These are phyloP conservation scores for Auriscalpium vulgare DNA, from an alignment of 768 basidiomycete genomes.

Conservation along the genomic window DNA sequence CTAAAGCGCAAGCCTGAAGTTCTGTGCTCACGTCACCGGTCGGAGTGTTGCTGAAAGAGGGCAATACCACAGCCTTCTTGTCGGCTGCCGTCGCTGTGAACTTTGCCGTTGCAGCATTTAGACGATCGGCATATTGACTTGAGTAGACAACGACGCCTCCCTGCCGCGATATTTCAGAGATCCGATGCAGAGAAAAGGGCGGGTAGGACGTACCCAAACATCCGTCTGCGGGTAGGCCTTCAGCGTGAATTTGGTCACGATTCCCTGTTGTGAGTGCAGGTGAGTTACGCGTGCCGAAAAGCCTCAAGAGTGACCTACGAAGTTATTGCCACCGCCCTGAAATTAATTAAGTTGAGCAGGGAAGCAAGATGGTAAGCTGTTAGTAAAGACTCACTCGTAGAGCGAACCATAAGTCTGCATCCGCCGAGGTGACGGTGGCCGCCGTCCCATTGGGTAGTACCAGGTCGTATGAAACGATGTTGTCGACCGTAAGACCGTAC, in stretches of 20 bases:
- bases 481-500: conserved; percentile 21
- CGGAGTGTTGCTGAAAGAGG: no score
- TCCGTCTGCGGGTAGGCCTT: neutral
- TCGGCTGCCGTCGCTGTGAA: no score
- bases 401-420: conserved; percentile 9
- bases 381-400: neutral
- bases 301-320: neutral
- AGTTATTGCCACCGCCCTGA: conserved; percentile 9
- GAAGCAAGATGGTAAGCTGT: no score
- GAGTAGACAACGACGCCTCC: neutral
- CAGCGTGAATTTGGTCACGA: conserved; percentile 8
- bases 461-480: conserved; percentile 20
- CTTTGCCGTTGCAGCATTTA: no score
- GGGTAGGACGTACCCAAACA: neutral
- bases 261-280: neutral
- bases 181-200: neutral
- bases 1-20: no score
- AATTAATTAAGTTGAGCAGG: no score
- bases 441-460: conserved; percentile 23
- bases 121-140: no score
- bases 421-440: neutral
- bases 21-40: no score
- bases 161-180: neutral
- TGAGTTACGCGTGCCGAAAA: no score
- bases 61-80: no score